Evolutionary conservation across 495 filamentous ascomycete genomes (phyloP), one percentile per base, ranked within the genome.

Genomic region (Amorphotheca resinae): DNA sequence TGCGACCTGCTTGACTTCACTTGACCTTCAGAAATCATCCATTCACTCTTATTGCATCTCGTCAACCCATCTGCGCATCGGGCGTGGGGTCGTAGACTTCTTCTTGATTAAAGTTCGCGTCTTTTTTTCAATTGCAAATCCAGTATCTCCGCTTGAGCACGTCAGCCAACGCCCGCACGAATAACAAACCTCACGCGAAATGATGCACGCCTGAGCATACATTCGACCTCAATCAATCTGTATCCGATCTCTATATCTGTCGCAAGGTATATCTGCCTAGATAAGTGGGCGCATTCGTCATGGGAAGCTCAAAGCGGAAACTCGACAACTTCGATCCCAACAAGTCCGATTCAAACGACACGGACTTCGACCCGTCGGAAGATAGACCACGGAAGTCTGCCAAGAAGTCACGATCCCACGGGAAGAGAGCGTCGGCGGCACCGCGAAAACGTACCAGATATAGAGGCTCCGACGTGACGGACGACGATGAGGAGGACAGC

Each of bases 311-410:
- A 17, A 91, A 91, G 62, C 74, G 86, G 45, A 81, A 79, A 61
- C 59, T 80, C 46, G 79, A 84, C 42, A 74, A 73, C 48, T 73
- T 89, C 51, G 84, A 85, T 59, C 79, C 79, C 17, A 87, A 77
- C 64, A 82, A 83, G 55, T 91, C 86, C 33, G 87, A 94, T 53
- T 75, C 85, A 0, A 76, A 86, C 33, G 87, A 94, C 49, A 78
- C 80, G 33, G 84, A 85, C 57, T 93, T 84, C 59, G 70, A 73
- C 33, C 69, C 67, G 22, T 54, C 65, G 9, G 64, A 64, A 26
- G 56, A 67, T 53, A 59, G 74, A 58, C 40, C 66, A 55, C 40
- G 58, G 54, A 49, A 63, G 55, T 54, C 59, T 11, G 48, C 53
- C 35, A 67, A 68, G 48, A 65, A 56, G 28, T 44, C 58, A 9